A percentile compares a stretch with the other conserved stretches of the same genome.
phyloP scores from a whole-genome alignment of 2,329 filamentous ascomycete species.

The Alternaria atra region DNA sequence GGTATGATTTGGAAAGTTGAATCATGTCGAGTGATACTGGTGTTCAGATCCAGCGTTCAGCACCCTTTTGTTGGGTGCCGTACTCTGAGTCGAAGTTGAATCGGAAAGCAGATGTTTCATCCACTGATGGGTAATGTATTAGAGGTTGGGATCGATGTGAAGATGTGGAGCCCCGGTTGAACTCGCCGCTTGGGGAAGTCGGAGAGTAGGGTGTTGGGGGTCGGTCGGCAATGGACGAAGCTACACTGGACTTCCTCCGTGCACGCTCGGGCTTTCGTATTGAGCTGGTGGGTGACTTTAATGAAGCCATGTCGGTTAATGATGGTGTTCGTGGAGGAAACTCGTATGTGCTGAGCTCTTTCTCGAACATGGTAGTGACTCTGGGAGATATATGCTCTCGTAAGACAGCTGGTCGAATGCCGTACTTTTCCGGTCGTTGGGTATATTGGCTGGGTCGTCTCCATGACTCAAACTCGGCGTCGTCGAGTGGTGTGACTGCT shows the following conservation, averaged over 20 bases:
- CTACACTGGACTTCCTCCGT: conserved; percentile 48
- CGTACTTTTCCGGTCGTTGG: conserved; percentile 48
- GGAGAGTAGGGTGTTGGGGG: conserved; percentile 53
- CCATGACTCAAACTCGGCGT: conserved; percentile 54
- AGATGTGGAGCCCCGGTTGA: conserved; percentile 35
- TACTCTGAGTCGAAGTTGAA: conserved; percentile 45
- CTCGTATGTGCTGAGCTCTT: conserved; percentile 43
- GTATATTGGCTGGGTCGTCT: conserved; percentile 50
- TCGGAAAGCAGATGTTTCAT: conserved; percentile 49
- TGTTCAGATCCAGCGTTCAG: conserved; percentile 30
- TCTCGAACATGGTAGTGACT: conserved; percentile 45
- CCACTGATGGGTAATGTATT: conserved; percentile 50
- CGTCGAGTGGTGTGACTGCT: conserved; percentile 51
- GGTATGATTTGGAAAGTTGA: conserved; percentile 2
- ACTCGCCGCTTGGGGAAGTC: conserved; percentile 41
- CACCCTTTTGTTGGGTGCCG: conserved; percentile 28
- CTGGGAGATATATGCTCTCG: conserved; percentile 40
- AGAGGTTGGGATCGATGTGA: conserved; percentile 44
- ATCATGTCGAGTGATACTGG: background rate
- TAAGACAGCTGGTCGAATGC: conserved; percentile 40
- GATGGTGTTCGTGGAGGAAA: conserved; percentile 41
- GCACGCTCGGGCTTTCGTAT: conserved; percentile 44
- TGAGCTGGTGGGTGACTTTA: conserved; percentile 39
- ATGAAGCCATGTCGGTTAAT: conserved; percentile 27
- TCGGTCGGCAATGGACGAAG: conserved; percentile 46